Conservation (phyloP, 805 yeast genomes). For the Nakazawaea ambrosiae region DNA sequence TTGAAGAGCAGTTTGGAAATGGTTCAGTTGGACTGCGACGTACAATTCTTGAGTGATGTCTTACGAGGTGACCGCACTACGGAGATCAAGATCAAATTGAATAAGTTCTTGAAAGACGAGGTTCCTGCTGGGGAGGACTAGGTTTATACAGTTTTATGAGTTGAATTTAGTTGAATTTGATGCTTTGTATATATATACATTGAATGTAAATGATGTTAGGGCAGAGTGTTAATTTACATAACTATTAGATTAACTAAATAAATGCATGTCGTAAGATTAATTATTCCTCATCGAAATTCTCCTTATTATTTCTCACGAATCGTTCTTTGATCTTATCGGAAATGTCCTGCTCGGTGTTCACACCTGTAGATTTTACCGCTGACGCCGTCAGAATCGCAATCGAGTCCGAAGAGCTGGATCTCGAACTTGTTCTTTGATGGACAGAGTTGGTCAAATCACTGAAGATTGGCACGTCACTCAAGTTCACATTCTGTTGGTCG, state of each 20-base stretch:
- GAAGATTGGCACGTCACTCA: slow-evolving; percentile 26
- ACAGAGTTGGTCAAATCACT: slow-evolving; percentile 17
- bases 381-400: not conserved
- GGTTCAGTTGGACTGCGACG: slow-evolving; percentile 92
- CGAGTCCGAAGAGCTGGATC: not conserved
- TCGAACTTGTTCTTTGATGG: not conserved
- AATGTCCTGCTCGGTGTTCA: not conserved
- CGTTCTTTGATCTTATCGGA: slow-evolving; percentile 4
- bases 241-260: too few species aligned
- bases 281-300: not conserved
- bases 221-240: too few species aligned
- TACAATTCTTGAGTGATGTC: slow-evolving; percentile 68
- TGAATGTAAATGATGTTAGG: too few species aligned
- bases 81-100: slow-evolving; percentile 67
- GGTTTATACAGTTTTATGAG: too few species aligned
- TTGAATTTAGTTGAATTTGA: too few species aligned
- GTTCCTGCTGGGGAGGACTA: slow-evolving; percentile 93
- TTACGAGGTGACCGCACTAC: slow-evolving; percentile 79
- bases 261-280: not conserved
- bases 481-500: slow-evolving; percentile 11
- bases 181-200: too few species aligned
- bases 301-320: not conserved
- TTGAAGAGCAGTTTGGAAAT: slow-evolving; percentile 87
- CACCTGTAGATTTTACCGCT: not conserved
- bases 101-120: slow-evolving; percentile 79